A percentile compares a stretch with the other conserved stretches of the same genome.
These are phyloP conservation scores for Quercus rubra DNA, from an alignment of 306 rosid genomes.

Conservation along the genomic window DNA sequence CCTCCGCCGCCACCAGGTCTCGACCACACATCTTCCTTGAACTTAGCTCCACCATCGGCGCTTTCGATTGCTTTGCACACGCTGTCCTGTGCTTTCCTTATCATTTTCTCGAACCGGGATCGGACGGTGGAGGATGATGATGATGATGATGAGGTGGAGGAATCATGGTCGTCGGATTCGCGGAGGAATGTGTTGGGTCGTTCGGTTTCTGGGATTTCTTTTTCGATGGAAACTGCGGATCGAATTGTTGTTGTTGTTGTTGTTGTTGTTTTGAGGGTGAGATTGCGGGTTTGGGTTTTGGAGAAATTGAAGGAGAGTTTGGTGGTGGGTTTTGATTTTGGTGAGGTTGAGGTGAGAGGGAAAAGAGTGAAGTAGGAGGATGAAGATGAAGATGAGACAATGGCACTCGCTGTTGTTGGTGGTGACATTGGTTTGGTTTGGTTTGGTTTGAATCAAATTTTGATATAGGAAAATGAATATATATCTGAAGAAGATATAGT, in stretches of 20 bases:
- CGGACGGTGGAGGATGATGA: conserved; percentile 54
- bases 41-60: conserved; percentile 72
- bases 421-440: conserved; percentile 23
- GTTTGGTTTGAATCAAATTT: neutral
- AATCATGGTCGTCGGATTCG: conserved; percentile 32
- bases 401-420: neutral
- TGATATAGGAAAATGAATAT: neutral
- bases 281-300: neutral
- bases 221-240: conserved; percentile 64
- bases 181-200: conserved; percentile 83
- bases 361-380: conserved; percentile 9
- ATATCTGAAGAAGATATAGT: neutral
- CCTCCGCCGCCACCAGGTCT: conserved; percentile 99
- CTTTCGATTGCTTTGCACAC: conserved; percentile 76
- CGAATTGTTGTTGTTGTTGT: neutral
- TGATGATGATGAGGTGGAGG: conserved; percentile 29
- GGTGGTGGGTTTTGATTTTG: neutral
- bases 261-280: neutral
- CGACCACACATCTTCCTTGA: conserved; percentile 97
- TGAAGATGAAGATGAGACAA: conserved; percentile 27
- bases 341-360: conserved; percentile 3
- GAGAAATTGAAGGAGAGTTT: neutral
- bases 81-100: conserved; percentile 82
- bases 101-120: conserved; percentile 93
- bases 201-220: conserved; percentile 71